Evolutionary conservation across 306 rosid genomes (phyloP).

Genomic region (Corylus americana): DNA sequence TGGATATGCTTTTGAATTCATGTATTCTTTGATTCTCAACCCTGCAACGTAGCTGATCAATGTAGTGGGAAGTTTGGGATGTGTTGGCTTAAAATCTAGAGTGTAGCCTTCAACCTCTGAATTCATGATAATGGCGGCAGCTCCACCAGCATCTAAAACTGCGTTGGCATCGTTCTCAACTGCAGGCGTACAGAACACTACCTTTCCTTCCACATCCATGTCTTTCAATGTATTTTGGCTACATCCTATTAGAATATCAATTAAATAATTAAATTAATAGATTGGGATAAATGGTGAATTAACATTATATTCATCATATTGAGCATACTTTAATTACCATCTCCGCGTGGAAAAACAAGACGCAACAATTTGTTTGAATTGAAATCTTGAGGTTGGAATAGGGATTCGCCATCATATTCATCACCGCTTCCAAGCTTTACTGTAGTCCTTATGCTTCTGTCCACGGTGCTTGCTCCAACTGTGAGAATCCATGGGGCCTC

Average conservation of each 20-base stretch:
- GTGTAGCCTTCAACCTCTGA: conserved; percentile 1
- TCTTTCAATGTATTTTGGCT: conserved; percentile 25
- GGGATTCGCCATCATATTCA: conserved; percentile 44
- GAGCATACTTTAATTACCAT: conserved; percentile 1
- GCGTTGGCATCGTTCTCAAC: neutral
- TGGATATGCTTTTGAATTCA: conserved; percentile 36
- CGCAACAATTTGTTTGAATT: conserved; percentile 19
- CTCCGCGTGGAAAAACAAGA: conserved; percentile 44
- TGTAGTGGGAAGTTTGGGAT: conserved; percentile 45
- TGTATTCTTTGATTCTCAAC: conserved; percentile 37
- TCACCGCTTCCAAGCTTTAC: conserved; percentile 53
- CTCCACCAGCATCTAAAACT: conserved; percentile 48
- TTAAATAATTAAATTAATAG: no score
- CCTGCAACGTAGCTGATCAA: conserved; percentile 40
- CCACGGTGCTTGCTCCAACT: conserved; percentile 57
- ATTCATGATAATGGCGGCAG: conserved; percentile 51
- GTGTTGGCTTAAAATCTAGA: neutral
- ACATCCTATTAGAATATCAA: conserved; percentile 7
- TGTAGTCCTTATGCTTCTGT: conserved; percentile 46
- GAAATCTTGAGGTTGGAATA: conserved; percentile 39
- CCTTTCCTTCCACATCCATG: conserved; percentile 29
- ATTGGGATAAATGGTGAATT: no score
- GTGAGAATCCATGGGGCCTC: conserved; percentile 78
- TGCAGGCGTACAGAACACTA: conserved; percentile 16
- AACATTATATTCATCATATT: no score